Conservation (phyloP, 768 basidiomycete genomes). For the Chalciporus piperatus region DNA sequence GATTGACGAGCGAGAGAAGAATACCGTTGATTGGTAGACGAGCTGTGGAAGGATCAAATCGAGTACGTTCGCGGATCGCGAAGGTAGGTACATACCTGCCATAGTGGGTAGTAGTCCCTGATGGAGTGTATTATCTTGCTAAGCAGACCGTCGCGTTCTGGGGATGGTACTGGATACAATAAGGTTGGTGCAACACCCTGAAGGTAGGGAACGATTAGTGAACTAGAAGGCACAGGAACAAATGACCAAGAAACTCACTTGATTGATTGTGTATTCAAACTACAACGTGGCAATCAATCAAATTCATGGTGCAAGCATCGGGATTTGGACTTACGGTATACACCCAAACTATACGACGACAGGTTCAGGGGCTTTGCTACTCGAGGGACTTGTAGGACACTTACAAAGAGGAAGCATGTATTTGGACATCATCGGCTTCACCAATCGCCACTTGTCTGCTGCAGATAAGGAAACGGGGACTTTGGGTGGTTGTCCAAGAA, state of each 20-base stretch:
- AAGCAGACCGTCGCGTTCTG: conserved; percentile 57
- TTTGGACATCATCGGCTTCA: conserved; percentile 70
- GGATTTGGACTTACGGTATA: conserved; percentile 48
- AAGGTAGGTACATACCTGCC: conserved; percentile 60
- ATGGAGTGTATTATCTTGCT: conserved; percentile 78
- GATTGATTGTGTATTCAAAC: conserved; percentile 93
- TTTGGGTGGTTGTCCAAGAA: conserved; percentile 35
- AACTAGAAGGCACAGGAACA: background rate
- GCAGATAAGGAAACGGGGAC: conserved; percentile 53
- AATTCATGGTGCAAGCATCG: background rate
- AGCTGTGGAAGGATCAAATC: conserved; percentile 41
- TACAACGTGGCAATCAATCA: conserved; percentile 35
- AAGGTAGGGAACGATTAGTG: background rate
- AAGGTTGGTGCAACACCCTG: conserved; percentile 90
- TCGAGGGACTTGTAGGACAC: conserved; percentile 28
- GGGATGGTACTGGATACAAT: conserved; percentile 77
- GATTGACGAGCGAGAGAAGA: conserved; percentile 89
- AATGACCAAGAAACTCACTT: conserved; percentile 39
- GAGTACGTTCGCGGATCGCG: background rate
- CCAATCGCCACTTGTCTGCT: conserved; percentile 76
- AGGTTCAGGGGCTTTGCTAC: conserved; percentile 12
- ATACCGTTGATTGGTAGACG: conserved; percentile 88
- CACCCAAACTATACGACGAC: conserved; percentile 44
- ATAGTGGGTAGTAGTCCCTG: conserved; percentile 92
- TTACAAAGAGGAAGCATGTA: conserved; percentile 95